These are phyloP conservation scores for Hemisphaericaspora subhashii DNA, from an alignment of 1,139 yeast genomes.

Conservation along the genomic window DNA sequence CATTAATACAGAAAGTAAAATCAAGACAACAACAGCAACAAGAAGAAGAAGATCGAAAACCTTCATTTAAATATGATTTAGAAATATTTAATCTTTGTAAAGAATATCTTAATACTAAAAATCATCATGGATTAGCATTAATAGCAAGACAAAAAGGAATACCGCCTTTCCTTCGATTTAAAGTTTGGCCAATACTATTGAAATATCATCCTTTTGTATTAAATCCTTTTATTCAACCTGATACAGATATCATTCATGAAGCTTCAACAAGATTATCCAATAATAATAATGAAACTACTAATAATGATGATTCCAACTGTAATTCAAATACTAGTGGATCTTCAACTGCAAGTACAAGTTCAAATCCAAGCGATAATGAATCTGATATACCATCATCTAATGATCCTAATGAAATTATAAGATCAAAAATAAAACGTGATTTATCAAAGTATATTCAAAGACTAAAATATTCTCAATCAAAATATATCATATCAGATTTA, in stretches of 20 bases:
- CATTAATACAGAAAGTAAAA: not conserved
- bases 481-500: constrained; percentile 25
- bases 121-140: constrained; percentile 70
- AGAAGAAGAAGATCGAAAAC: constrained; percentile 20
- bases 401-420: constrained; percentile 27
- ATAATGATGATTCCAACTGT: too few species aligned
- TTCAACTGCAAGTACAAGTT: not conserved
- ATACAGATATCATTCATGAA: constrained; percentile 25
- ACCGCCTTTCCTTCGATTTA: constrained; percentile 77
- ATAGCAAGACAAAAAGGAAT: constrained; percentile 82
- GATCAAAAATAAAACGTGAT: constrained; percentile 46
- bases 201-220: constrained; percentile 84
- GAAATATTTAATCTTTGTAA: constrained; percentile 40
- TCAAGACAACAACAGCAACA: constrained; percentile 4
- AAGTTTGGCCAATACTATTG: constrained; percentile 82
- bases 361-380: not conserved
- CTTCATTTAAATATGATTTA: constrained; percentile 43
- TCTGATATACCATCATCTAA: not conserved
- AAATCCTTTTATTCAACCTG: constrained; percentile 70
- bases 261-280: constrained; percentile 10
- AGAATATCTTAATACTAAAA: constrained; percentile 47
- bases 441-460: constrained; percentile 53
- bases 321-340: constrained; percentile 2
- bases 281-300: too few species aligned
- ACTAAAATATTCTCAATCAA: constrained; percentile 22